phyloP scores from a whole-genome alignment of 768 basidiomycete species.

The Mrakia hoshinonis region DNA sequence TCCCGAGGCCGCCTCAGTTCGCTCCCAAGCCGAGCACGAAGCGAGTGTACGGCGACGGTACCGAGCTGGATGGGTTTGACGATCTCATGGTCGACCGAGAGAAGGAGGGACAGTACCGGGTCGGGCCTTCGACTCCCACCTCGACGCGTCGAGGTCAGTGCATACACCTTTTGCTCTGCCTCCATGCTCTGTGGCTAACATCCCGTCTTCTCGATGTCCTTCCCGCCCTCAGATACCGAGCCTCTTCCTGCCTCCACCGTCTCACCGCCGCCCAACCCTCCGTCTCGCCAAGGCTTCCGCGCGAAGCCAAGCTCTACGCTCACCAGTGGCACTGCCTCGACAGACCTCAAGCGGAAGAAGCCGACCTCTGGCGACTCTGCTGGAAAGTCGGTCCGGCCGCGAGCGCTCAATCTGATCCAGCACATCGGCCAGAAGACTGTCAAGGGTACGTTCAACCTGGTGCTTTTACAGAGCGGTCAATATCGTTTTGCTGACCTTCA shows the following conservation, averaged over 20 bases:
- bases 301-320: constrained; percentile 1
- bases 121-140: neutral
- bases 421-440: neutral
- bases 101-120: constrained; percentile 45
- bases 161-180: no score
- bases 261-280: neutral
- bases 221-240: neutral
- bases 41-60: constrained; percentile 50
- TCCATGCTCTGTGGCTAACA: no score
- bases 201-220: neutral
- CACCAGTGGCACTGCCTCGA: constrained; percentile 6
- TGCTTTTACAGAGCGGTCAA: neutral
- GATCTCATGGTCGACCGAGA: constrained; percentile 80
- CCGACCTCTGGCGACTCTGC: neutral
- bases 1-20: constrained; percentile 27
- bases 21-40: constrained; percentile 27
- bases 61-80: constrained; percentile 78
- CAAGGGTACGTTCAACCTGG: constrained; percentile 15
- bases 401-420: constrained; percentile 15
- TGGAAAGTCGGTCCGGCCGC: neutral
- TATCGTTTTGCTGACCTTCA: neutral
- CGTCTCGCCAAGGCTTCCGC: neutral
- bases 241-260: neutral
- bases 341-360: constrained; percentile 23
- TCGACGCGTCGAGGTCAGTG: neutral